phyloP scores from a whole-genome alignment of 108 stramenopile genomes.

The Discostella stelligeroides region DNA sequence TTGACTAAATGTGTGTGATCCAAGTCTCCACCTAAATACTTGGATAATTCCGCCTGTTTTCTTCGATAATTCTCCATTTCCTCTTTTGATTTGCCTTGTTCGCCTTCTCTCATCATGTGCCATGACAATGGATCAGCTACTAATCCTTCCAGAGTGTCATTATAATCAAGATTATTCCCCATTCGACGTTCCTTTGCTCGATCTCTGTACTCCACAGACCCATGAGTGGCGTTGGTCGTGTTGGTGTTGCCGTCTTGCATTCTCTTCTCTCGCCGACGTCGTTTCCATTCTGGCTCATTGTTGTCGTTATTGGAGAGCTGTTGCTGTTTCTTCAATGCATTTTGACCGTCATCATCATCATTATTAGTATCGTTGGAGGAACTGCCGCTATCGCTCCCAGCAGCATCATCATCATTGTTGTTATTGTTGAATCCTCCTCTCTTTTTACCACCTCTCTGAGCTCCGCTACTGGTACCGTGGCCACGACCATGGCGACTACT shows the following conservation, averaged over 20 bases:
- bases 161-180: slow-evolving; percentile 51
- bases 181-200: slow-evolving; percentile 86
- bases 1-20: slow-evolving; percentile 89
- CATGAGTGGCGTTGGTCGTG: neutral
- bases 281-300: slow-evolving; percentile 33
- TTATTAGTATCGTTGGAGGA: slow-evolving; percentile 15
- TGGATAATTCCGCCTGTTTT: slow-evolving; percentile 67
- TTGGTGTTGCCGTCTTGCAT: slow-evolving; percentile 18
- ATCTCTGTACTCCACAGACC: slow-evolving; percentile 68
- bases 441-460: slow-evolving; percentile 9
- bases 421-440: slow-evolving; percentile 7
- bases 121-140: neutral
- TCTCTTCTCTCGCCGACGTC: slow-evolving; percentile 35
- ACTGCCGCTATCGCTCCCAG: slow-evolving; percentile 24
- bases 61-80: slow-evolving; percentile 17
- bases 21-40: slow-evolving; percentile 88
- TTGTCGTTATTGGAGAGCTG: neutral
- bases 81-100: neutral
- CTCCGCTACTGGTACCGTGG: slow-evolving; percentile 24
- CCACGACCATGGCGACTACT: slow-evolving; percentile 29
- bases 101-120: neutral
- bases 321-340: slow-evolving; percentile 8
- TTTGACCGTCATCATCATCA: slow-evolving; percentile 37
- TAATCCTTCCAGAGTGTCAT: slow-evolving; percentile 1
- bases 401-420: neutral